Evolutionary conservation across 257 asterid species (phyloP).

Genomic region (Buddleja alternifolia): DNA sequence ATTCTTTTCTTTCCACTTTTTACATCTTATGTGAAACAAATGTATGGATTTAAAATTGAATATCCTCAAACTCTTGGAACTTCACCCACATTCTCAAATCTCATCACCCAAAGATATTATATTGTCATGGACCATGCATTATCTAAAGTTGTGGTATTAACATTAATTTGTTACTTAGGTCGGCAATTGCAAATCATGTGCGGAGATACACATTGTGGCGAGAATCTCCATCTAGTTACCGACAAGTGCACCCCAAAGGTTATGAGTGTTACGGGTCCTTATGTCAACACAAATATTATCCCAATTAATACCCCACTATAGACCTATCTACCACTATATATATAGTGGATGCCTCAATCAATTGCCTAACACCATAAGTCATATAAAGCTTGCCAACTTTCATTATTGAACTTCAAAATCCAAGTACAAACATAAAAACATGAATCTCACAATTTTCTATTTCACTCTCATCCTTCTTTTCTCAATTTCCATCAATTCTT

Average conservation of each 20-base stretch:
- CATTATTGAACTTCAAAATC: neutral
- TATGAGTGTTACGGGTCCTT: slow-evolving; percentile 14
- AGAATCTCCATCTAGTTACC: neutral
- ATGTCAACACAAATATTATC: slow-evolving; percentile 21
- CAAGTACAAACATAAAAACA: slow-evolving; percentile 3
- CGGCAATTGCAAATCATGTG: slow-evolving; percentile 40
- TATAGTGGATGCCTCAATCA: slow-evolving; percentile 27
- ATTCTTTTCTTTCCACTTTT: too few relatives aligned
- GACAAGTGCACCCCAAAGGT: slow-evolving; percentile 39
- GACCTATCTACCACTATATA: slow-evolving; percentile 28
- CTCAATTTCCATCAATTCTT: slow-evolving; percentile 26
- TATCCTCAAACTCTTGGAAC: neutral
- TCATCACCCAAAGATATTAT: slow-evolving; percentile 2
- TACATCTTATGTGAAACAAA: neutral
- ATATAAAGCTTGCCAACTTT: slow-evolving; percentile 1
- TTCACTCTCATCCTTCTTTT: slow-evolving; percentile 32
- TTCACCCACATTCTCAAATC: neutral
- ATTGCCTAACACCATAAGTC: slow-evolving; percentile 27
- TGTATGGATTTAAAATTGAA: neutral
- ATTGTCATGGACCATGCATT: slow-evolving; percentile 27
- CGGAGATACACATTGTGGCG: slow-evolving; percentile 37
- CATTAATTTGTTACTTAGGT: slow-evolving; percentile 21
- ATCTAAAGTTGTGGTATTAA: slow-evolving; percentile 31
- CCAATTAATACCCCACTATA: slow-evolving; percentile 22
- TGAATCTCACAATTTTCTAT: slow-evolving; percentile 18